Evolutionary conservation across 2,329 filamentous ascomycete species (phyloP).

Genomic region (Fusarium lateritium): DNA sequence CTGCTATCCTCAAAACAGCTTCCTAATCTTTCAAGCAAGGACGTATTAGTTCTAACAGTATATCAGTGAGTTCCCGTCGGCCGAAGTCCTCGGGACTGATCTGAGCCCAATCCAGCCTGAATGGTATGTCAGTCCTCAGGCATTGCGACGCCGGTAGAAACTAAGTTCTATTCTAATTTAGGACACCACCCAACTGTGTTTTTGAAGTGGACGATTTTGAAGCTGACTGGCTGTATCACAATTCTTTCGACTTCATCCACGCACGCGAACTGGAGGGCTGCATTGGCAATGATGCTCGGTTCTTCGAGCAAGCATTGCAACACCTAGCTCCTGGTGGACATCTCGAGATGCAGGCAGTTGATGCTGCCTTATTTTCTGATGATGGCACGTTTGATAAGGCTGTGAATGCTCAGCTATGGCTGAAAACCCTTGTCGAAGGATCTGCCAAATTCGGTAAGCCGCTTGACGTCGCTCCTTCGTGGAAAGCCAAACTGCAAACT

Average conservation of each 20-base stretch:
- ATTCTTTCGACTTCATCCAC: conserved; percentile 27
- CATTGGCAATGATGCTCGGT: conserved; percentile 5
- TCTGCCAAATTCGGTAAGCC: conserved; percentile 17
- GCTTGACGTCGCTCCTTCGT: conserved; percentile 5
- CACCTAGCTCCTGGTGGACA: conserved; percentile 12
- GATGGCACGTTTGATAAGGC: conserved; percentile 20
- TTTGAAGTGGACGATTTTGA: conserved; percentile 29
- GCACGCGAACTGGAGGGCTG: conserved; percentile 22
- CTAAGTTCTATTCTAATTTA: background rate
- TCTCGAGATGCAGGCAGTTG: conserved; percentile 11
- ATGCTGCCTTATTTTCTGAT: conserved; percentile 9
- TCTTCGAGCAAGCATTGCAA: conserved; percentile 10
- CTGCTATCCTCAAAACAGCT: background rate
- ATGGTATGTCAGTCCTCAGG: conserved; percentile 4
- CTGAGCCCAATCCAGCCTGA: conserved; percentile 30
- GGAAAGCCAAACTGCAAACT: conserved; percentile 14
- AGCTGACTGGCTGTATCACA: conserved; percentile 18
- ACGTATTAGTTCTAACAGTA: background rate
- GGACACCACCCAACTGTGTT: conserved; percentile 19
- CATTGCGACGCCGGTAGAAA: background rate
- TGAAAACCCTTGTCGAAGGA: background rate
- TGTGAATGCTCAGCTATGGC: conserved; percentile 11
- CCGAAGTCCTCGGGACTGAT: conserved; percentile 28
- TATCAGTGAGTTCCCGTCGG: conserved; percentile 14
- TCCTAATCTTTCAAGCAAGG: background rate